Evolutionary conservation across 2,329 filamentous ascomycete species (phyloP), one percentile per base, ranked within the genome.

Genomic region (Nemania sp.): DNA sequence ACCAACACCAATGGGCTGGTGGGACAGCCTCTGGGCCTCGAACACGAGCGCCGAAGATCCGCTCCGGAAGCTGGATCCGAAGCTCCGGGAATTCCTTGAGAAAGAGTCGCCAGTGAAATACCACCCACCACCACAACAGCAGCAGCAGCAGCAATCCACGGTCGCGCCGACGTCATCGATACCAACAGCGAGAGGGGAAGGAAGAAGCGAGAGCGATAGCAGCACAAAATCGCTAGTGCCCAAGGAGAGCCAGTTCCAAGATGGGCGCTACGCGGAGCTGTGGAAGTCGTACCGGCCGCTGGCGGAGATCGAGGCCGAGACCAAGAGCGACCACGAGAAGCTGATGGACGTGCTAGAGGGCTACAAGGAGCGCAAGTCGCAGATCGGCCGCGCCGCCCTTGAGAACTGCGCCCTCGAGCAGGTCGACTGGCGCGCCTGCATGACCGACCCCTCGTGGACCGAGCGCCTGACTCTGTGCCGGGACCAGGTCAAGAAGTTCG

Each of bases 321-420:
- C 80, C 17, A 88, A 88, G 69, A 84, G 82, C 33, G 89, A 94
- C 64, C 85, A 91, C 66, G 91, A 96, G 68, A 88, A 89, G 70
- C 80, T 95, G 61, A 80, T 82, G 70, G 85, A 90, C 68, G 86
- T 97, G 51, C 77, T 97, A 46, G 88, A 93, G 48, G 86, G 84
- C 6, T 95, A 87, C 80, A 95, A 96, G 71, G 84, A 90, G 68
- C 86, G 91, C 57, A 90, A 89, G 69, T 81, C 83, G 28, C 81
- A 84, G 50, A 89, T 97, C 57, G 90, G 89, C 24, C 80, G 82
- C 36, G 89, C 91, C 1, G 92, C 93, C 8, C 78, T 96, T 67
- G 94, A 99, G 75, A 99, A 97, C 71, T 99, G 94, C 72, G 88
- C 91, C 1, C 72, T 92, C 56, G 90, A 96, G 70, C 91, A 97